phyloP scores from a whole-genome alignment of 1,284 basidiomycete species.

The Trichosporon sp. region DNA sequence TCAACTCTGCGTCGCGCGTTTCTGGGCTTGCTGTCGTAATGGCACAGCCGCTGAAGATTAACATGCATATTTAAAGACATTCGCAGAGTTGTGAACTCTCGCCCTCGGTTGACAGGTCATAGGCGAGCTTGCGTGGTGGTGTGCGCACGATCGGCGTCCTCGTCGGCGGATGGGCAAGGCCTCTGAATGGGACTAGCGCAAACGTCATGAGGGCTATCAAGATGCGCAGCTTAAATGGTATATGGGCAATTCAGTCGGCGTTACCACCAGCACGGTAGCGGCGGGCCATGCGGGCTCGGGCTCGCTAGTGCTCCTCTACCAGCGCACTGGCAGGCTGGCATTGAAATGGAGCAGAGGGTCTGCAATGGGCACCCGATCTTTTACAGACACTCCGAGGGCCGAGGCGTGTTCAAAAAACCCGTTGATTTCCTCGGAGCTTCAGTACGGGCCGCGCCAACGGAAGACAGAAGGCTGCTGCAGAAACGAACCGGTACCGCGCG shows the following conservation, averaged over 20 bases:
- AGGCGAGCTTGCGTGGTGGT: not conserved
- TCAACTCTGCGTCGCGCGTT: no score
- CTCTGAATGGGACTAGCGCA: not conserved
- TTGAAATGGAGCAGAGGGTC: not conserved
- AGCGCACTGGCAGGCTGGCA: not conserved
- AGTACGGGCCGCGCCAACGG: no score
- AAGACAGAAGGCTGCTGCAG: no score
- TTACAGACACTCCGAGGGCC: not conserved
- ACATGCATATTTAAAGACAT: not conserved
- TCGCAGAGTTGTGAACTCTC: not conserved
- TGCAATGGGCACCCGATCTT: not conserved
- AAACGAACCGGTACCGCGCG: no score
- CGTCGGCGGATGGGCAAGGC: not conserved
- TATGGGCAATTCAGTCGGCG: not conserved
- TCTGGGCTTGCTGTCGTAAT: not conserved
- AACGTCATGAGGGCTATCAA: constrained; percentile 3
- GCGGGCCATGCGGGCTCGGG: not conserved
- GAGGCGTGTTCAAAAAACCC: not conserved
- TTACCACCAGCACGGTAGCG: not conserved
- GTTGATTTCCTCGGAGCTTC: not conserved
- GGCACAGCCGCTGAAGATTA: not conserved
- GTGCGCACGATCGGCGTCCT: not conserved
- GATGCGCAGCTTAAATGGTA: constrained; percentile 8
- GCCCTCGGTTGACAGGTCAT: not conserved
- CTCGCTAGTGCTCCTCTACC: not conserved